Percentiles rank a stretch among this genome's conserved stretches.
Evolutionary conservation across 257 asterid species (phyloP).

Genomic region (Solanum boliviense): DNA sequence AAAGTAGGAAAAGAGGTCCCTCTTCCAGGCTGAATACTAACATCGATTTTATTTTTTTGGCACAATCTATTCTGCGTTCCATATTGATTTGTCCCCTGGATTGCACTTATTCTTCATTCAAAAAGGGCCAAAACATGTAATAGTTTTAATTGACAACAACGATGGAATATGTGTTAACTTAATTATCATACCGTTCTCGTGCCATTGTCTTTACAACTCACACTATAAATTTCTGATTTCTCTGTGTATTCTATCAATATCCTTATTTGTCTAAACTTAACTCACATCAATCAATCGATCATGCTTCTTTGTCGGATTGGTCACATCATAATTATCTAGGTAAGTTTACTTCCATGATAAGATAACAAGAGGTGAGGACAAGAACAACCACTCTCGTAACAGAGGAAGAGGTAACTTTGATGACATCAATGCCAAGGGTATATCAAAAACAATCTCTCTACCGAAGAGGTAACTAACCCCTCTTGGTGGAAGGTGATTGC

Average conservation of each 20-base stretch:
- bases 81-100: background rate
- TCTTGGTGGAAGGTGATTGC: background rate
- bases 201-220: background rate
- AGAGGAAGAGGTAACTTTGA: background rate
- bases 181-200: background rate
- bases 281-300: background rate
- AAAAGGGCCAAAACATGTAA: background rate
- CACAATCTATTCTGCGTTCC: background rate
- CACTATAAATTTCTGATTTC: background rate
- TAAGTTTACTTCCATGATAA: background rate
- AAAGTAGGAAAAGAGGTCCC: background rate
- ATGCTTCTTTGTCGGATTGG: background rate
- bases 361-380: background rate
- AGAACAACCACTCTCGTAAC: background rate
- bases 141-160: background rate
- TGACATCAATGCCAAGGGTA: background rate
- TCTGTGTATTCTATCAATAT: background rate
- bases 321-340: background rate
- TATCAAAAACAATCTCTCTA: background rate
- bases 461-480: background rate
- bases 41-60: background rate
- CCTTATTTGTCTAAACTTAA: background rate
- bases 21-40: background rate
- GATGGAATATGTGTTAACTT: background rate
- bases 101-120: background rate